These are phyloP conservation scores for Helicocarpus griseus DNA, from an alignment of 2,329 filamentous ascomycete species.

Conservation along the genomic window DNA sequence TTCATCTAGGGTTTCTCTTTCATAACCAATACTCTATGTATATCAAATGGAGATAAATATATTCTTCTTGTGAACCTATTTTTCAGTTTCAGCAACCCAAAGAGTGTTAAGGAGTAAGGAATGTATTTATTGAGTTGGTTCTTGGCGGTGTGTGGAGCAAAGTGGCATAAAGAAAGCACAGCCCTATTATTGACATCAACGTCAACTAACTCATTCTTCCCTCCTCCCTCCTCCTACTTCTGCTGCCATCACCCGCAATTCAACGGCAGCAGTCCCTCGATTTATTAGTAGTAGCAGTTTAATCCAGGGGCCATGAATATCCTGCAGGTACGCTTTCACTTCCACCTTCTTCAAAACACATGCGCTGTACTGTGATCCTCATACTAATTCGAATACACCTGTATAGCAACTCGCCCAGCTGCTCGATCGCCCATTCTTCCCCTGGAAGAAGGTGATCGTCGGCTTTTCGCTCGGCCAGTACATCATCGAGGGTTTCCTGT, in stretches of 20 bases:
- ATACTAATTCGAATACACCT: not conserved
- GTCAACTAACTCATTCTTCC: not conserved
- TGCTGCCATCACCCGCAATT: not conserved
- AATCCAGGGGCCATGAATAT: constrained; percentile 22
- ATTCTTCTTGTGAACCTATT: not conserved
- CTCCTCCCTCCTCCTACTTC: not conserved
- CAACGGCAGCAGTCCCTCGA: not conserved
- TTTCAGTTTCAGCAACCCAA: not conserved
- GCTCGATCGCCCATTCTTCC: constrained; percentile 86
- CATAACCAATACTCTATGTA: not conserved
- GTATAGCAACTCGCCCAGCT: constrained; percentile 61
- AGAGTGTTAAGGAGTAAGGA: too few relatives aligned
- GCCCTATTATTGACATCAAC: not conserved
- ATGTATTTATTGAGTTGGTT: not conserved
- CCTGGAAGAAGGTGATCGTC: constrained; percentile 94
- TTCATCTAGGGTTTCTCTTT: not conserved
- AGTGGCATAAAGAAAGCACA: not conserved
- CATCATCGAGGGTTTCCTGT: constrained; percentile 79
- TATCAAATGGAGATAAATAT: not conserved
- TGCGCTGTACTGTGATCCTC: not conserved
- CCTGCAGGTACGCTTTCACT: constrained; percentile 22
- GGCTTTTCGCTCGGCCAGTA: constrained; percentile 91
- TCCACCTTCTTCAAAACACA: not conserved
- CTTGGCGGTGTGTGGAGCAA: not conserved
- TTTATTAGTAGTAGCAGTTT: not conserved